These are phyloP conservation scores for Magnolia kwangsiensis DNA, from an alignment of 164 flowering plant species.

Conservation along the genomic window DNA sequence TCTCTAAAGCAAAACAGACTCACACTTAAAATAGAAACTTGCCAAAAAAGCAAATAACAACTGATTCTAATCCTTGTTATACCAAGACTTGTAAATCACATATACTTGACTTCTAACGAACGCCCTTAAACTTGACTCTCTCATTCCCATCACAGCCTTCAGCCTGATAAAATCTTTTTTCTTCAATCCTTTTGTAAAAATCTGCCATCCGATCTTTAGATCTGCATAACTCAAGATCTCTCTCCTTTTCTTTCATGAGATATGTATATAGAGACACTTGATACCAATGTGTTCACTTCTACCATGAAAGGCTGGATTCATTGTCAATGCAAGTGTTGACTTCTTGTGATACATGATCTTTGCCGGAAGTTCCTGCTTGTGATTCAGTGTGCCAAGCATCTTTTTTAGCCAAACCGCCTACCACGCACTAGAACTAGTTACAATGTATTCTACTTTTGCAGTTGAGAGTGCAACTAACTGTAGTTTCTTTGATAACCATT, in stretches of 20 bases:
- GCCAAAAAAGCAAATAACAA: too few relatives aligned
- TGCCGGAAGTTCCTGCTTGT: neutral
- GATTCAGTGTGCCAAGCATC: neutral
- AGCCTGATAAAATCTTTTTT: neutral
- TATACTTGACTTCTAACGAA: neutral
- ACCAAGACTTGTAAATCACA: too few relatives aligned
- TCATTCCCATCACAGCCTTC: neutral
- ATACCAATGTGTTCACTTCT: too few relatives aligned
- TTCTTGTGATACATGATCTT: neutral
- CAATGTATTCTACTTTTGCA: neutral
- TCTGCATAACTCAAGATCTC: neutral
- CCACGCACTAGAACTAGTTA: neutral
- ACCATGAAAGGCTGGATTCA: too few relatives aligned
- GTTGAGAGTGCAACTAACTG: neutral
- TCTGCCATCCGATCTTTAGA: neutral
- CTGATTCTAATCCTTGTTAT: too few relatives aligned
- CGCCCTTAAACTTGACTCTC: neutral
- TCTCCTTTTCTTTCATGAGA: neutral
- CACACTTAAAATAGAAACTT: too few relatives aligned
- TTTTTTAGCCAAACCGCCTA: neutral
- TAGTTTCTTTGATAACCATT: neutral
- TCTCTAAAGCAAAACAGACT: too few relatives aligned
- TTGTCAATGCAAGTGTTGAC: neutral
- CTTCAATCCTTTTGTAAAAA: neutral
- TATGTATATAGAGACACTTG: neutral